phyloP scores from a whole-genome alignment of 345 rosid species.

The Salix viminalis region DNA sequence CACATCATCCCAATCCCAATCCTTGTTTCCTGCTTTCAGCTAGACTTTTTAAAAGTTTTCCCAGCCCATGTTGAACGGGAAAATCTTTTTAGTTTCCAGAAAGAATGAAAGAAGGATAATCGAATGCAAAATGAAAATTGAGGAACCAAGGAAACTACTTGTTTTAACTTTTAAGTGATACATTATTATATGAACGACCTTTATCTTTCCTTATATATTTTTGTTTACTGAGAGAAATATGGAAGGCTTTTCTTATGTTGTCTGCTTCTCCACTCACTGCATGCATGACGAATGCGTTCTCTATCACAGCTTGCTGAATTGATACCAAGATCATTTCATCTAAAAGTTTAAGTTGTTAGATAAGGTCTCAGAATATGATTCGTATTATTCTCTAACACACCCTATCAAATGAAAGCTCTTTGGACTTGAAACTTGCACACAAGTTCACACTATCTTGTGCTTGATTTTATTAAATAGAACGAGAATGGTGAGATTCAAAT shows the following conservation, averaged over 20 bases:
- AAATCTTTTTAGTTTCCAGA: background rate
- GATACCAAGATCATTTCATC: conserved; percentile 47
- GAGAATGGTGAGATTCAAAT: too few relatives aligned
- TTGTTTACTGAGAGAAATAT: background rate
- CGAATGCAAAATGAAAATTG: background rate
- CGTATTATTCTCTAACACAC: too few relatives aligned
- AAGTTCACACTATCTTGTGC: too few relatives aligned
- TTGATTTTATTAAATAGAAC: too few relatives aligned
- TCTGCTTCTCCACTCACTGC: background rate
- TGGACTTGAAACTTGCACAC: too few relatives aligned
- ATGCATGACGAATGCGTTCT: conserved; percentile 87
- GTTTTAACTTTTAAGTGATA: too few relatives aligned
- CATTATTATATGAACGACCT: background rate
- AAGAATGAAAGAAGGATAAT: background rate
- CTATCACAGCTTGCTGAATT: conserved; percentile 71
- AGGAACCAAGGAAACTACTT: background rate
- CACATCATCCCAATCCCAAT: background rate
- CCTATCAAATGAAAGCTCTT: too few relatives aligned
- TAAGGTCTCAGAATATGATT: too few relatives aligned
- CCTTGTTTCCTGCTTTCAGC: too few relatives aligned
- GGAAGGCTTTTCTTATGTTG: background rate
- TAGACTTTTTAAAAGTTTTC: background rate
- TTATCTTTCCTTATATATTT: background rate
- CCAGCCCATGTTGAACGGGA: background rate
- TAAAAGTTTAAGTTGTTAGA: too few relatives aligned